Conservation (phyloP, 1,284 basidiomycete species). For the Papiliotrema laurentii region DNA sequence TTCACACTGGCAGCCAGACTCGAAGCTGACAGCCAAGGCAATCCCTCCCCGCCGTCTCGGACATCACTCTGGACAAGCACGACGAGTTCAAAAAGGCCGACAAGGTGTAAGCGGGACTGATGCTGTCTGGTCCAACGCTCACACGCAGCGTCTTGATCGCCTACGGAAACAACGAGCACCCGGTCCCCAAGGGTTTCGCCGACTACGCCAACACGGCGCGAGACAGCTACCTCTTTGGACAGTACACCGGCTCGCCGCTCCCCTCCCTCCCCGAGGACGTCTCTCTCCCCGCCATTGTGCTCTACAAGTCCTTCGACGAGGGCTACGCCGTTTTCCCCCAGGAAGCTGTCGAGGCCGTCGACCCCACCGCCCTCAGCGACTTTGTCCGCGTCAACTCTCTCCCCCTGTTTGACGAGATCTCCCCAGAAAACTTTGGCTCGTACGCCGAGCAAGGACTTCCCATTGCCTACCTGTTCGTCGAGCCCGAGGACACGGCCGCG, state of each 20-base stretch:
- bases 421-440: constrained; percentile 83
- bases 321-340: constrained; percentile 65
- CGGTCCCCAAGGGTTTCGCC: constrained; percentile 68
- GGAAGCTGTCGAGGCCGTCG: constrained; percentile 54
- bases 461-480: constrained; percentile 91
- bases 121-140: not conserved
- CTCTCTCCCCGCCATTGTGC: constrained; percentile 71
- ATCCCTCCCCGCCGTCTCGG: constrained; percentile 87
- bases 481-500: constrained; percentile 60
- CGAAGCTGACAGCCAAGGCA: constrained; percentile 56
- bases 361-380: constrained; percentile 60
- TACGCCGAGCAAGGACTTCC: constrained; percentile 83
- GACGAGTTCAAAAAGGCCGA: constrained; percentile 84
- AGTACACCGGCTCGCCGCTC: constrained; percentile 66
- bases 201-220: constrained; percentile 79
- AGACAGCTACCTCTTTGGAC: constrained; percentile 89
- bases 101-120: constrained; percentile 57
- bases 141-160: constrained; percentile 67
- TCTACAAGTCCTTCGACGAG: constrained; percentile 93
- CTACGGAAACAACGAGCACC: constrained; percentile 67
- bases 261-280: constrained; percentile 67
- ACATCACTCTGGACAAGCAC: constrained; percentile 69
- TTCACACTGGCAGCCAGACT: not conserved
- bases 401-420: constrained; percentile 88
- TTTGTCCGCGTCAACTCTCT: constrained; percentile 83